Evolutionary conservation across 2,329 filamentous ascomycete species (phyloP).

Genomic region (Diaporthe sp.): DNA sequence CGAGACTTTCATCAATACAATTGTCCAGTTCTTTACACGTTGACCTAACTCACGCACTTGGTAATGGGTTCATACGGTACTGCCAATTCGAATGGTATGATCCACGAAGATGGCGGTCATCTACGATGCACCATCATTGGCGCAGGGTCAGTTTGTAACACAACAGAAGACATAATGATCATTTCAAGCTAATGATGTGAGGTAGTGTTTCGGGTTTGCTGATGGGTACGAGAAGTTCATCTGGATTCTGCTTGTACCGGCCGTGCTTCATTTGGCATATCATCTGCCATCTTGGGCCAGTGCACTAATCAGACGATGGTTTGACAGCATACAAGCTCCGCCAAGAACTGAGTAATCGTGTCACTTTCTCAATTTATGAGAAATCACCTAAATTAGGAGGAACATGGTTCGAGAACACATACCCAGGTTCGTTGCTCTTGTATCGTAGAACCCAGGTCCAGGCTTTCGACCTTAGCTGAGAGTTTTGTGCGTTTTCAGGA

Average conservation of each 20-base stretch:
- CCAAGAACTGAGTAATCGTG: neutral
- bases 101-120: neutral
- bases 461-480: neutral
- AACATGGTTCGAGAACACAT: neutral
- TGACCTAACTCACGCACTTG: neutral
- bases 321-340: neutral
- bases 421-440: neutral
- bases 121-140: slow-evolving; percentile 7
- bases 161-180: neutral
- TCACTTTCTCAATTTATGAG: neutral
- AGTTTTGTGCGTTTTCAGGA: slow-evolving; percentile 35
- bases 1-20: neutral
- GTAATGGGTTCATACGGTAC: neutral
- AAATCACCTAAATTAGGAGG: neutral
- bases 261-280: neutral
- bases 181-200: neutral
- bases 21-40: neutral
- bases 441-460: neutral
- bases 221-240: neutral
- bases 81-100: neutral
- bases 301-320: neutral
- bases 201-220: neutral
- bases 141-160: slow-evolving; percentile 3
- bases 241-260: too few species aligned
- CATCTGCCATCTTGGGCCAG: neutral